Percentiles rank a stretch among this genome's conserved stretches.
phyloP scores from a whole-genome alignment of 2,329 filamentous ascomycete species.

The Claviceps lovelessii region DNA sequence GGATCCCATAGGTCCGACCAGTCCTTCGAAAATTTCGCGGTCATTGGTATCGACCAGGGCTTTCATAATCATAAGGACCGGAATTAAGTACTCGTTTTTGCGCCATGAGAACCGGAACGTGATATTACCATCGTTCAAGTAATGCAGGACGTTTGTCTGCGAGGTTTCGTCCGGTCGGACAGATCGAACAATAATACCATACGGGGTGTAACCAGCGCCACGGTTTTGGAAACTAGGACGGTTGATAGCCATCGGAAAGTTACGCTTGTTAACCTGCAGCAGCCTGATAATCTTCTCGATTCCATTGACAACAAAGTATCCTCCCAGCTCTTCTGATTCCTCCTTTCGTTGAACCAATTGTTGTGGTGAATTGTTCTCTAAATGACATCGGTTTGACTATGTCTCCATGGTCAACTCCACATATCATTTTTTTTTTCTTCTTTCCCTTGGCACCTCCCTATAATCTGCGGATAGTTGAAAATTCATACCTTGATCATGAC shows the following conservation, averaged over 20 bases:
- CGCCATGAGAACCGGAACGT: constrained; percentile 97
- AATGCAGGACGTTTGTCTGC: constrained; percentile 93
- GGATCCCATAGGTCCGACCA: constrained; percentile 65
- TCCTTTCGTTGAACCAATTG: constrained; percentile 77
- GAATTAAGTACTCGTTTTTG: constrained; percentile 93
- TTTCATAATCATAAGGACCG: constrained; percentile 93
- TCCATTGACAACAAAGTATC: constrained; percentile 95
- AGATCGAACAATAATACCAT: constrained; percentile 79
- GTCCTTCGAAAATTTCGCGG: constrained; percentile 85
- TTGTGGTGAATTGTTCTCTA: constrained; percentile 71
- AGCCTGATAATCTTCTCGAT: constrained; percentile 94
- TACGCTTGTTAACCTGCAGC: constrained; percentile 76
- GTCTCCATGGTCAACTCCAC: background rate
- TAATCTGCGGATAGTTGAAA: background rate
- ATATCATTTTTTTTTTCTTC: background rate
- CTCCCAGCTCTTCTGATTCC: constrained; percentile 89
- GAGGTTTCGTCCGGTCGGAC: constrained; percentile 96
- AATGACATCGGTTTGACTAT: constrained; percentile 78
- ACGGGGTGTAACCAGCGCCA: constrained; percentile 75
- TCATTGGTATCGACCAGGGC: constrained; percentile 93
- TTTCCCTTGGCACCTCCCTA: background rate
- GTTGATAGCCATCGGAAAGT: constrained; percentile 89
- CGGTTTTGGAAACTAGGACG: constrained; percentile 81
- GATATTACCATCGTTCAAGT: constrained; percentile 87
- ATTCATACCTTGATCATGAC: constrained; percentile 73